Evolutionary conservation across 306 rosid genomes (phyloP).

Genomic region (apple (Malus domestica)): DNA sequence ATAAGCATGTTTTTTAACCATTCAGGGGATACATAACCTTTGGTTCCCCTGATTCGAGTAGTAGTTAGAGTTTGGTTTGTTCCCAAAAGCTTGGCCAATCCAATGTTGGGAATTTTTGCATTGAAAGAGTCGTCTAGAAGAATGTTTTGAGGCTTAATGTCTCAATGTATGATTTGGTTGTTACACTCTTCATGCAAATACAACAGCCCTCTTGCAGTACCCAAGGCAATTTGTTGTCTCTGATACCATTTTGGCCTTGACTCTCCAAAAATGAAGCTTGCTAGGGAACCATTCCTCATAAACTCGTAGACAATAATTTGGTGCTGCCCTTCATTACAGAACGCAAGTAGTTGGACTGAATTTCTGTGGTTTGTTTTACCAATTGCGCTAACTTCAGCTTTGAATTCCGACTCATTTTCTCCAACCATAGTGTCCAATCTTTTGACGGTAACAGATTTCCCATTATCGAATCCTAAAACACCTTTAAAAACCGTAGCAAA

Average conservation of each 20-base stretch:
- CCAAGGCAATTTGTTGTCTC: slow-evolving; percentile 17
- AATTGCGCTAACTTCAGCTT: slow-evolving; percentile 24
- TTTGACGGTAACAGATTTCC: slow-evolving; percentile 33
- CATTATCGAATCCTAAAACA: background rate
- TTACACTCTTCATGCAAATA: too few species aligned
- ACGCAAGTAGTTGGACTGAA: slow-evolving; percentile 10
- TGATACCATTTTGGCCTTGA: slow-evolving; percentile 1
- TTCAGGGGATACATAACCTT: too few species aligned
- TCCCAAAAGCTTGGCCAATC: too few species aligned
- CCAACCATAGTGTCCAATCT: slow-evolving; percentile 13
- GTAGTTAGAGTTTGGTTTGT: too few species aligned
- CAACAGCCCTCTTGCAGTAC: slow-evolving; percentile 18
- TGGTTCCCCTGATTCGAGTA: too few species aligned
- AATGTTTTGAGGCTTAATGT: too few species aligned
- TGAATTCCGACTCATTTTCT: slow-evolving; percentile 35
- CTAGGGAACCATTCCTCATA: slow-evolving; percentile 14
- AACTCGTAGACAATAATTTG: slow-evolving; percentile 19
- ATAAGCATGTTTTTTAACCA: too few species aligned
- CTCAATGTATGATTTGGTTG: too few species aligned
- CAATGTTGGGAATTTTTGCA: too few species aligned
- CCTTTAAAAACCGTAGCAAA: slow-evolving; percentile 30
- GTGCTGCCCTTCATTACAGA: slow-evolving; percentile 13
- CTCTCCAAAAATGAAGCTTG: slow-evolving; percentile 23
- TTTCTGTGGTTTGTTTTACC: slow-evolving; percentile 31
- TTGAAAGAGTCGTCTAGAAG: too few species aligned